A percentile compares a stretch with the other conserved stretches of the same genome.
These are phyloP conservation scores for Penicillium expansum DNA, from an alignment of 2,329 filamentous ascomycete genomes.

Conservation along the genomic window DNA sequence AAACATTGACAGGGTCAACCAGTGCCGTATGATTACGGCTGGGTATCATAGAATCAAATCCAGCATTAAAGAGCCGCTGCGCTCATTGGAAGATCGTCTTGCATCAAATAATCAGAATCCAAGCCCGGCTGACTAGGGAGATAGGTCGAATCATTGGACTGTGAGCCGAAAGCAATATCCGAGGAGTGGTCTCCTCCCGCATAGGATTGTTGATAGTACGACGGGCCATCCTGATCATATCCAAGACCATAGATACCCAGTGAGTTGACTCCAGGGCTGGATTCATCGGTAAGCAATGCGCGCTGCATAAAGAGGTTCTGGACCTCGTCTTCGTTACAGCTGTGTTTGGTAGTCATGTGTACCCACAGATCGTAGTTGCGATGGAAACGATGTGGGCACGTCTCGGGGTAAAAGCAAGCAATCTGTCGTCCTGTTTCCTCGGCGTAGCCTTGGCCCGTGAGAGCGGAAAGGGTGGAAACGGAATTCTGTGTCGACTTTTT, in stretches of 20 bases:
- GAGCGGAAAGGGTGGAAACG: conserved; percentile 43
- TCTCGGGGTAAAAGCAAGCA: conserved; percentile 47
- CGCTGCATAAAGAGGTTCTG: conserved; percentile 42
- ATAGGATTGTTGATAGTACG: conserved; percentile 16
- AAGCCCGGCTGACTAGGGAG: conserved; percentile 1
- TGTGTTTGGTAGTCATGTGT: conserved; percentile 52
- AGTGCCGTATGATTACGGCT: conserved; percentile 32
- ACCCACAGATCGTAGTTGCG: conserved; percentile 57
- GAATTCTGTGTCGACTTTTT: conserved; percentile 12
- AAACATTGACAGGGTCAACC: conserved; percentile 37
- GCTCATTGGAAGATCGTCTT: conserved; percentile 11
- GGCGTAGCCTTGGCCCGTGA: conserved; percentile 58
- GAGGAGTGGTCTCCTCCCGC: not conserved
- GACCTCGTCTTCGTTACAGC: conserved; percentile 39
- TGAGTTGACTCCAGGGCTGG: conserved; percentile 25
- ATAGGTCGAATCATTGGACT: conserved; percentile 1
- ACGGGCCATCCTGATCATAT: conserved; percentile 26
- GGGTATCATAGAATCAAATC: conserved; percentile 26
- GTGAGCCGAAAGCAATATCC: conserved; percentile 8
- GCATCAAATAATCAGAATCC: conserved; percentile 29
- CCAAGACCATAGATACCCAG: conserved; percentile 40
- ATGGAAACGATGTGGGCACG: conserved; percentile 56
- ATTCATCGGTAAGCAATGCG: conserved; percentile 35
- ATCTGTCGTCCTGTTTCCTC: conserved; percentile 51
- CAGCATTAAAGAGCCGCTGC: not conserved